A percentile compares a stretch with the other conserved stretches of the same genome.
phyloP scores from a whole-genome alignment of 495 filamentous ascomycete genomes.

The Amniculicola lignicola region DNA sequence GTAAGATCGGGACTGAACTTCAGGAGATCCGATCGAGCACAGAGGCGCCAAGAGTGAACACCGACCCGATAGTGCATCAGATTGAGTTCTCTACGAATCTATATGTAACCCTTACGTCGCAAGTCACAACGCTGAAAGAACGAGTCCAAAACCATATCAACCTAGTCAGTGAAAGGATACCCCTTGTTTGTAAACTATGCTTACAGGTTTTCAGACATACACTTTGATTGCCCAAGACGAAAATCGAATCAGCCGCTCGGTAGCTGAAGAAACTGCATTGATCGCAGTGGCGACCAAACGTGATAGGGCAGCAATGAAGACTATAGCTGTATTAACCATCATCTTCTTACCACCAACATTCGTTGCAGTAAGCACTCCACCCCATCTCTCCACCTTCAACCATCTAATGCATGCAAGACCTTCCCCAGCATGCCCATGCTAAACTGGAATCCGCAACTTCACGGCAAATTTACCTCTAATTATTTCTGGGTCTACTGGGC shows the following conservation, averaged over 20 bases:
- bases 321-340: slow-evolving; percentile 5
- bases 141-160: slow-evolving; percentile 13
- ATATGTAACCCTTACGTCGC: neutral
- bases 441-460: slow-evolving; percentile 2
- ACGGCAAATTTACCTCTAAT: neutral
- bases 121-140: slow-evolving; percentile 1
- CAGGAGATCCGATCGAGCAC: neutral
- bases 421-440: slow-evolving; percentile 20
- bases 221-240: slow-evolving; percentile 11
- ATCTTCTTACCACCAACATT: slow-evolving; percentile 17
- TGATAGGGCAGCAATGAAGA: slow-evolving; percentile 18
- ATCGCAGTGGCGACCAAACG: slow-evolving; percentile 5
- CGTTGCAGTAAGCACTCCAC: slow-evolving; percentile 6
- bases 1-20: neutral
- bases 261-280: slow-evolving; percentile 3
- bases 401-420: slow-evolving; percentile 1
- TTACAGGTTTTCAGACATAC: neutral
- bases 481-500: slow-evolving; percentile 31
- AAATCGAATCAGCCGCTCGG: slow-evolving; percentile 6
- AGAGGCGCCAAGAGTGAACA: neutral
- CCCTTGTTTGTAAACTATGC: neutral
- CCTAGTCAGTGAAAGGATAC: neutral
- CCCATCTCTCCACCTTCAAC: neutral
- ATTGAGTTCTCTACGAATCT: slow-evolving; percentile 4
- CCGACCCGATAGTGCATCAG: neutral